Evolutionary conservation across 768 basidiomycete species (phyloP), one percentile per base, ranked within the genome.

Genomic region (Auricularia sp.): DNA sequence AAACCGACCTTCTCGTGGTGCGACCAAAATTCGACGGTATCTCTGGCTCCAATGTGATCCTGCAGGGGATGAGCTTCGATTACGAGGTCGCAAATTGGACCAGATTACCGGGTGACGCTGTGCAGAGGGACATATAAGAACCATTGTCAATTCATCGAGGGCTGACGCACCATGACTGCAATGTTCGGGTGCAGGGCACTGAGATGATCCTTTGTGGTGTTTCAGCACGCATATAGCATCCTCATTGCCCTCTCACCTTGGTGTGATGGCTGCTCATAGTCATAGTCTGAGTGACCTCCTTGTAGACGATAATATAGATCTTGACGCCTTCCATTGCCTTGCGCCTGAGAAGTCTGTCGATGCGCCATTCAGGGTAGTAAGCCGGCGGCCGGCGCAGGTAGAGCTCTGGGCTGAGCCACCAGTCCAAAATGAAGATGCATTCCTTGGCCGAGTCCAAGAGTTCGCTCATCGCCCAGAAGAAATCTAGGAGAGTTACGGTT

Each of bases 251-350:
- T 62, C 74, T 65, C 35, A 76, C 81, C 77, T 94, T 95, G 64
- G 94, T 94, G 72, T 95, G 92, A 69, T 85, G 83, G 0, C 91
- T 92, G 64, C 83, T 84, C 87, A 96, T 89, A 13, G 80, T 78
- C 94, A 97, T 97, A 1, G 93, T 94, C 78, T 91, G 88, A 0
- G 90, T 88, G 64, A 98, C 90, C 80, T 97, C 95, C 75, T 98
- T 98, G 81, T 98, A 98, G 3, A 98, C 92, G 67, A 94, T 80
- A 54, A 98, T 84, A 75, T 94, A 90, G 54, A 99, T 77, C 74
- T 88, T 92, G 65, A 98, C 97, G 24, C 96, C 97, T 70, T 96
- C 78, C 71, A 92, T 80, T 0, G 97, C 97, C 76, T 98, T 98
- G 63, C 88, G 83, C 75, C 90, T 79, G 62, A 98, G 80, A 13